These are phyloP conservation scores for Thelonectria discophora DNA, from an alignment of 2,329 filamentous ascomycete species.

Conservation along the genomic window DNA sequence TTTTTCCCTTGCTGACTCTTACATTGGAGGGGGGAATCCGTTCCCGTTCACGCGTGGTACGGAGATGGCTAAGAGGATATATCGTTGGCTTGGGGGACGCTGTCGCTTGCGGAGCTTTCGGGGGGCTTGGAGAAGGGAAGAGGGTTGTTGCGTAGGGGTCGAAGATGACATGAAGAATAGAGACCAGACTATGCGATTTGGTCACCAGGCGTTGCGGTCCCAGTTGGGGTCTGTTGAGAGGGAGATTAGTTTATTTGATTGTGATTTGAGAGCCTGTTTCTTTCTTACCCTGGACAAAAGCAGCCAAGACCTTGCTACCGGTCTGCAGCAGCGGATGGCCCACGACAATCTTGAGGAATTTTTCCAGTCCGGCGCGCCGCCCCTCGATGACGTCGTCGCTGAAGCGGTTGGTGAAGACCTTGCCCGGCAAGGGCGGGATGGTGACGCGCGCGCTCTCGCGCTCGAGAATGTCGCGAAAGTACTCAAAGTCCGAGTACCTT, in stretches of 20 bases:
- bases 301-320: slow-evolving; percentile 93
- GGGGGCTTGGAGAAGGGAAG: slow-evolving; percentile 27
- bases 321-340: slow-evolving; percentile 97
- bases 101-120: slow-evolving; percentile 43
- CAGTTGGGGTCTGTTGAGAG: slow-evolving; percentile 75
- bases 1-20: background rate
- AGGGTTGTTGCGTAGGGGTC: slow-evolving; percentile 26
- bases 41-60: slow-evolving; percentile 8
- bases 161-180: slow-evolving; percentile 32
- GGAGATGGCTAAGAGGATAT: slow-evolving; percentile 33
- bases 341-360: slow-evolving; percentile 97
- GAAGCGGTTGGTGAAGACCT: slow-evolving; percentile 98
- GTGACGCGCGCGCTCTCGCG: slow-evolving; percentile 93
- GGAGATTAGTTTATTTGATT: slow-evolving; percentile 10
- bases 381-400: slow-evolving; percentile 98
- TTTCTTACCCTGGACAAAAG: slow-evolving; percentile 96
- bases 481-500: slow-evolving; percentile 97
- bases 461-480: slow-evolving; percentile 98
- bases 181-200: slow-evolving; percentile 36
- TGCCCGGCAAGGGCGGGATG: slow-evolving; percentile 93
- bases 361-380: slow-evolving; percentile 86
- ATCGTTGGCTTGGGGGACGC: slow-evolving; percentile 29
- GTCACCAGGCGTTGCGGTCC: slow-evolving; percentile 90
- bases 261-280: too few species aligned
- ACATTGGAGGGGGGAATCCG: background rate